Evolutionary conservation across 2,329 filamentous ascomycete genomes (phyloP).

Genomic region (Periglandula ipomoeae): DNA sequence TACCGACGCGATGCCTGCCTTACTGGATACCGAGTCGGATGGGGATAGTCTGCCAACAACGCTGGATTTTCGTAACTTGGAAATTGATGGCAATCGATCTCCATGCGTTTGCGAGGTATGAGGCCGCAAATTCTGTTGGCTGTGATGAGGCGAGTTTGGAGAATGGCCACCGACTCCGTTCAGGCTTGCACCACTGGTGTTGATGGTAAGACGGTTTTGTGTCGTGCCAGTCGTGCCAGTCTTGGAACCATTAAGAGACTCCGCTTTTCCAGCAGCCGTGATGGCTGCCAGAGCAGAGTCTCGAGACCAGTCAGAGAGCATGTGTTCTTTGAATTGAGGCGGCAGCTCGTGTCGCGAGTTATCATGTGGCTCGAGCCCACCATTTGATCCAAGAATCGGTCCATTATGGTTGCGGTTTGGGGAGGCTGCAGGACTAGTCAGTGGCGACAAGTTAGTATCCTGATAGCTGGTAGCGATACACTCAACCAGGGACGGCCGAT

Average conservation of each 20-base stretch:
- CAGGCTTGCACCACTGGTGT: conserved; percentile 26
- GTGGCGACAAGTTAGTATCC: conserved; percentile 50
- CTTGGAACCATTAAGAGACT: conserved; percentile 68
- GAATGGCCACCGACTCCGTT: conserved; percentile 30
- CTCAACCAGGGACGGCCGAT: conserved; percentile 61
- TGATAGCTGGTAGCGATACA: conserved; percentile 66
- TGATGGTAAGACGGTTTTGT: conserved; percentile 50
- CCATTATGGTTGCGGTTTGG: conserved; percentile 56
- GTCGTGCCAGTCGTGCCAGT: conserved; percentile 48
- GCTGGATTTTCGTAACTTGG: conserved; percentile 44
- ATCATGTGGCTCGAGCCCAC: conserved; percentile 28
- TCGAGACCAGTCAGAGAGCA: conserved; percentile 72
- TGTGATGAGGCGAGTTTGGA: conserved; percentile 38
- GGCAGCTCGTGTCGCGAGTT: conserved; percentile 51
- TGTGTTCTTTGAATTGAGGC: conserved; percentile 58
- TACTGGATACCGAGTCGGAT: conserved; percentile 31
- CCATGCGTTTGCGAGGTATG: conserved; percentile 33
- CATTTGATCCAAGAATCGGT: conserved; percentile 46
- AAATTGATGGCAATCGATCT: conserved; percentile 23
- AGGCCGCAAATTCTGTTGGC: conserved; percentile 41
- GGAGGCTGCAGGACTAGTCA: conserved; percentile 60
- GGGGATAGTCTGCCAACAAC: conserved; percentile 42
- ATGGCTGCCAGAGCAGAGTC: conserved; percentile 62
- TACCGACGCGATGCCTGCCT: conserved; percentile 47
- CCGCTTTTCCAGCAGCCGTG: conserved; percentile 59